Evolutionary conservation across 768 basidiomycete species (phyloP).

Genomic region (Phaeotremella fagi): DNA sequence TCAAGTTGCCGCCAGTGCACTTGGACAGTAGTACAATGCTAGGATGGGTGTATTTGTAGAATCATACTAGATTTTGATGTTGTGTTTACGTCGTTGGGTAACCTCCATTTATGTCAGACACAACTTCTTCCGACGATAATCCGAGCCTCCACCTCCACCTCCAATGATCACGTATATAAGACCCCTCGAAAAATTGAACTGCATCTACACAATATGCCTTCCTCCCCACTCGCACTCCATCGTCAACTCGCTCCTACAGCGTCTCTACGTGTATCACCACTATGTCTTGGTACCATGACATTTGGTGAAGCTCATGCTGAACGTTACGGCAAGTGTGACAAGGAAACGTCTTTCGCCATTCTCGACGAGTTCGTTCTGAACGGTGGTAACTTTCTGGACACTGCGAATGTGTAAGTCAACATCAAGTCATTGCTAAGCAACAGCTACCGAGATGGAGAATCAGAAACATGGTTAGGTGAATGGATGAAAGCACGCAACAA

Average conservation of each 20-base stretch:
- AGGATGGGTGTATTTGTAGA: conserved; percentile 8
- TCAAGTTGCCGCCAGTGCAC: conserved; percentile 53
- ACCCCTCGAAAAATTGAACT: too few relatives aligned
- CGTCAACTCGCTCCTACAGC: conserved; percentile 27
- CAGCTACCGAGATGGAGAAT: conserved; percentile 56
- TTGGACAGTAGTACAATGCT: too few relatives aligned
- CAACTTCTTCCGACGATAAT: too few relatives aligned
- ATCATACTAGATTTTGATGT: neutral
- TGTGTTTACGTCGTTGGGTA: too few relatives aligned
- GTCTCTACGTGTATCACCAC: conserved; percentile 40
- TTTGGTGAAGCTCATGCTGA: conserved; percentile 34
- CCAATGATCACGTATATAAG: too few relatives aligned
- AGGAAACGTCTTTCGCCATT: conserved; percentile 51
- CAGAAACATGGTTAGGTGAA: conserved; percentile 57
- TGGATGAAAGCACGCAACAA: conserved; percentile 43
- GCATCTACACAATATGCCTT: too few relatives aligned
- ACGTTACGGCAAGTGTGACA: conserved; percentile 51
- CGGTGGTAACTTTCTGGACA: conserved; percentile 56
- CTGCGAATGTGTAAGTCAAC: conserved; percentile 15
- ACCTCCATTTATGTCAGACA: too few relatives aligned
- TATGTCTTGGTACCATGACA: conserved; percentile 39
- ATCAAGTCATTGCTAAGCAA: conserved; percentile 8
- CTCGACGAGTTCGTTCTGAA: conserved; percentile 52
- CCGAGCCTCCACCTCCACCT: too few relatives aligned
- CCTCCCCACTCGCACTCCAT: conserved; percentile 15